Evolutionary conservation across 805 yeast species (phyloP).

Genomic region (Yamadazyma tumulicola): DNA sequence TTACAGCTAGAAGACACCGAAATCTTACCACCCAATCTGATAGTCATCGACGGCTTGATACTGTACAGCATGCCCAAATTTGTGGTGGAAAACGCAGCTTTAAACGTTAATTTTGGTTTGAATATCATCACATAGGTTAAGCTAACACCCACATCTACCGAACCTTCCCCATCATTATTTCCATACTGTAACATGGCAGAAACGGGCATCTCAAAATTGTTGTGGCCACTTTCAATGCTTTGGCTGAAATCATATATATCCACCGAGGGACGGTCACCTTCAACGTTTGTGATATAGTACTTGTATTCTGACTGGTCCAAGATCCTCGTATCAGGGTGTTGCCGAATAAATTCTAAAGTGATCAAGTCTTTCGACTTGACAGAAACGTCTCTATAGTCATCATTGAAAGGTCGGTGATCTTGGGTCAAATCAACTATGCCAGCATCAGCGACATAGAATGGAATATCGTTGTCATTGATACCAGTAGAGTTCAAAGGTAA

Average conservation of each 20-base stretch:
- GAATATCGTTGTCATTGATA: no score
- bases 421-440: constrained; percentile 8
- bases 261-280: neutral
- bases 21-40: constrained; percentile 1
- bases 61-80: neutral
- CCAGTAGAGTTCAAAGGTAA: no score
- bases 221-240: neutral
- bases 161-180: constrained; percentile 9
- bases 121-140: constrained; percentile 5
- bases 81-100: no score
- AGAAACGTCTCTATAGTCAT: constrained; percentile 2
- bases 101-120: constrained; percentile 1
- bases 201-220: constrained; percentile 3
- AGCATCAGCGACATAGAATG: neutral
- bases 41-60: constrained; percentile 1
- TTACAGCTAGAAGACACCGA: constrained; percentile 12
- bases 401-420: constrained; percentile 4
- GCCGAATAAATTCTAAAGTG: constrained; percentile 2
- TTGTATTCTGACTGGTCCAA: constrained; percentile 2
- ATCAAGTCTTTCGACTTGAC: constrained; percentile 3
- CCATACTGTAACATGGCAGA: constrained; percentile 7
- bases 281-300: constrained; percentile 4
- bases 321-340: constrained; percentile 4
- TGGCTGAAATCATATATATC: constrained; percentile 10
- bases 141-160: constrained; percentile 3